A percentile compares a stretch with the other conserved stretches of the same genome.
Evolutionary conservation across 768 basidiomycete genomes (phyloP).

Genomic region (Tephrocybe sp.): DNA sequence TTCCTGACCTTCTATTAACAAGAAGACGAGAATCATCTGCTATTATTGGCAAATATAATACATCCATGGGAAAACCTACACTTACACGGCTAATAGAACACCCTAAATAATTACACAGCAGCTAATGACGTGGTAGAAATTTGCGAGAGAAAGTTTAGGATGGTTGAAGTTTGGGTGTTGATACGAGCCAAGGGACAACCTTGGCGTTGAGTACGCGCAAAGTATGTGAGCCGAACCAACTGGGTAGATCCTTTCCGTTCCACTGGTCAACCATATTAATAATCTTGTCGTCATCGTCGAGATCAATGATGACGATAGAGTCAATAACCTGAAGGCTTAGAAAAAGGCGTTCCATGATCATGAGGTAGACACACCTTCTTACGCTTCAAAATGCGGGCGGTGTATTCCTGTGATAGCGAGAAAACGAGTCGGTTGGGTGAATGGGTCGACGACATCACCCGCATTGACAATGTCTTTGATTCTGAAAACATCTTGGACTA

Average conservation of each 20-base stretch:
- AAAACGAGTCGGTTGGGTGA: conserved; percentile 62
- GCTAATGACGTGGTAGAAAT: background rate
- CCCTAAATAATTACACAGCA: background rate
- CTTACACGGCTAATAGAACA: conserved; percentile 1
- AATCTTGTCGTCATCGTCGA: conserved; percentile 68
- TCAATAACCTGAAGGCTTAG: conserved; percentile 43
- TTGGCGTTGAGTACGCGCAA: conserved; percentile 53
- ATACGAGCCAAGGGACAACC: conserved; percentile 52
- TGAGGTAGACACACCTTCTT: conserved; percentile 42
- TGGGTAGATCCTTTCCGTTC: conserved; percentile 54
- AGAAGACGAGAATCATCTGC: too few species aligned
- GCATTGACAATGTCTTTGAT: conserved; percentile 48
- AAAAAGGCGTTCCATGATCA: background rate
- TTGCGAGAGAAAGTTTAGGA: conserved; percentile 36
- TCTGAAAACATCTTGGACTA: conserved; percentile 57
- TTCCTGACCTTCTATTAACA: too few species aligned
- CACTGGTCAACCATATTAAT: conserved; percentile 58
- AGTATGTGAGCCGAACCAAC: conserved; percentile 44
- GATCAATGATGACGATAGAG: conserved; percentile 61
- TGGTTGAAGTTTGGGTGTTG: conserved; percentile 38
- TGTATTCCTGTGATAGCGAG: conserved; percentile 62
- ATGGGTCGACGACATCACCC: conserved; percentile 59
- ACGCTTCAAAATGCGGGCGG: conserved; percentile 45
- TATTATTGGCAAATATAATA: too few species aligned
- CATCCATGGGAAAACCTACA: conserved; percentile 4